Base-by-base conservation (phyloP, 805 yeast species). In the Naumovozyma castellii region DNA sequence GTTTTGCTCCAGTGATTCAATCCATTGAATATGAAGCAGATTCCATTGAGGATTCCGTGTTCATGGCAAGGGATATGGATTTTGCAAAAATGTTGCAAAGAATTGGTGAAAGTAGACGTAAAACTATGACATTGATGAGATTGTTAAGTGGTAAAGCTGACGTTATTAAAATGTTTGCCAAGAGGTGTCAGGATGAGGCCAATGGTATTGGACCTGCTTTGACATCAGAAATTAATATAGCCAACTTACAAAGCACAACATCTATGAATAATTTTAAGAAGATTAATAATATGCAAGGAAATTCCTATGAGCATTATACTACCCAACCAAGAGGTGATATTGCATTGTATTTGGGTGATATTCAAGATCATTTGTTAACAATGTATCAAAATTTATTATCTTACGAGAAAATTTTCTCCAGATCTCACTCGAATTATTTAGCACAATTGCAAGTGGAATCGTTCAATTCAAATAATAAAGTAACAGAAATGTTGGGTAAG, bases 371-470 rank as follows among this genome's bases (percentile, higher is more conserved):
- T 73, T 83, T 90, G 54, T 79, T 88, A 43, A 90, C 97, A 14
- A 90, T 90, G 97, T 83, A 78, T 62, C 96, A 87, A 65, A 88
- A 86, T 55, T 71, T 90, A 57, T 63, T 80, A 33, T 84, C 94
- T 3, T 88, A 86, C 57, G 98, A 90, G 59, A 88, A 88, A 71
- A 90, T 90, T 53, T 82, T 90, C 57, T 79, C 94, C 34, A 74
- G 97, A 50, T 81, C 94, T 1, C 97, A 90, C 59, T 73, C 95
- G 14, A 90, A 88, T 55, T 90, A 90, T 60, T 68, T 90, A 59
- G 96, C 97, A 0, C 96, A 87, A 56, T 67, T 90, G 50, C 97
- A 88, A 64, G 96, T 90, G 33, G 94, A 86, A 62, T 81, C 94
- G 1, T 86, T 90, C 58, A 73, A 83, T 54, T 75, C 95, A 31